Conservation (phyloP, 164 flowering plant genomes). For the Houttuynia cordata region DNA sequence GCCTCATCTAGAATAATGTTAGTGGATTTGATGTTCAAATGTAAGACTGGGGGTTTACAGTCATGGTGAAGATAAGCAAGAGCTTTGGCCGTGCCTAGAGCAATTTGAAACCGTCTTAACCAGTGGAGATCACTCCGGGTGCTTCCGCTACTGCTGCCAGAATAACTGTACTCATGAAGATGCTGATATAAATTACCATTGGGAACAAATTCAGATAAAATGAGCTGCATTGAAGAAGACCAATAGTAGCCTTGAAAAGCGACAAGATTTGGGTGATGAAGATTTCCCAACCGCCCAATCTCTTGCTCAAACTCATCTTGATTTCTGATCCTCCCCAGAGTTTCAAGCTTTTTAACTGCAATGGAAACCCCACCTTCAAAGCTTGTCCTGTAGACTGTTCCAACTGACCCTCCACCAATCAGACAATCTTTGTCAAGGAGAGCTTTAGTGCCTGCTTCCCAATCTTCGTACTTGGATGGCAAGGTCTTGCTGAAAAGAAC, state of each 20-base stretch:
- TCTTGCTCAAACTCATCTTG: constrained; percentile 99
- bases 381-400: constrained; percentile 69
- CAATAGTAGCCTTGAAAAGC: constrained; percentile 87
- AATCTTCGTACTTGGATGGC: constrained; percentile 90
- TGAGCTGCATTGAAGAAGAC: constrained; percentile 78
- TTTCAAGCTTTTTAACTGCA: constrained; percentile 93
- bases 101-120: constrained; percentile 75
- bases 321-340: constrained; percentile 68
- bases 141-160: constrained; percentile 53
- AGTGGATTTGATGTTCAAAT: constrained; percentile 83
- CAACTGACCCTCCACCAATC: constrained; percentile 82
- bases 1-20: constrained; percentile 75
- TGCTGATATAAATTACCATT: constrained; percentile 79
- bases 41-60: constrained; percentile 73
- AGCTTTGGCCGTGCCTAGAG: constrained; percentile 85
- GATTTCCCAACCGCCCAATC: constrained; percentile 65
- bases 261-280: constrained; percentile 68
- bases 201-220: constrained; percentile 66
- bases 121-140: constrained; percentile 52
- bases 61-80: constrained; percentile 94
- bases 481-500: constrained; percentile 88
- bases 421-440: constrained; percentile 79
- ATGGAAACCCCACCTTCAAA: constrained; percentile 84
- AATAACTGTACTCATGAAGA: constrained; percentile 44
- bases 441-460: constrained; percentile 95